phyloP scores from a whole-genome alignment of 192 early-diverging fungal genomes.

The Coemansia sp. region DNA sequence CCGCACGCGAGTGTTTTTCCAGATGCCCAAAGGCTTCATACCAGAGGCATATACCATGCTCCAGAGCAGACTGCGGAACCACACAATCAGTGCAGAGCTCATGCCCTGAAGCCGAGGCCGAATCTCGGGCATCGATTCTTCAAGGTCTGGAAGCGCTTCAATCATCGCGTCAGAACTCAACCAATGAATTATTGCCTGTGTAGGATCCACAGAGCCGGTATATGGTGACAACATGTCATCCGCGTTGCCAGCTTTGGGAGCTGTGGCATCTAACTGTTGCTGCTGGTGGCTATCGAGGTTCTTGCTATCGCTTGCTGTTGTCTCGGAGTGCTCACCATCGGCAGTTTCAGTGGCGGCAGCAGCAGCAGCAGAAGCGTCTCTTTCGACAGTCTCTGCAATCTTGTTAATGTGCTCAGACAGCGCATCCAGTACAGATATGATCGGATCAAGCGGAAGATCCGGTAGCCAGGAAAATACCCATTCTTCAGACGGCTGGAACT shows the following conservation, averaged over 20 bases:
- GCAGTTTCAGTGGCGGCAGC: neutral
- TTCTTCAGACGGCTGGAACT: constrained; percentile 45
- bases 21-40: constrained; percentile 59
- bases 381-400: constrained; percentile 59
- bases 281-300: neutral
- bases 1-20: constrained; percentile 65
- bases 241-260: neutral
- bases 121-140: constrained; percentile 56
- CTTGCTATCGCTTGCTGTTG: constrained; percentile 3
- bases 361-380: constrained; percentile 52
- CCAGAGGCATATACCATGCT: constrained; percentile 66
- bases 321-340: neutral
- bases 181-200: constrained; percentile 52
- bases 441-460: constrained; percentile 67
- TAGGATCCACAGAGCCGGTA: constrained; percentile 36
- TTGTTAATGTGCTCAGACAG: constrained; percentile 71
- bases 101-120: constrained; percentile 61
- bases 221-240: constrained; percentile 28
- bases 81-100: constrained; percentile 61
- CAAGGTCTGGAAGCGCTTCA: constrained; percentile 36
- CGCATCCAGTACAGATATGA: constrained; percentile 64
- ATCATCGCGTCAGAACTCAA: constrained; percentile 37
- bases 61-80: constrained; percentile 72
- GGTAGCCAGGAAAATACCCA: constrained; percentile 65
- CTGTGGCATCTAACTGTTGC: neutral